These are phyloP conservation scores for Centaurea solstitialis DNA, from an alignment of 129 eudicot species.

Conservation along the genomic window DNA sequence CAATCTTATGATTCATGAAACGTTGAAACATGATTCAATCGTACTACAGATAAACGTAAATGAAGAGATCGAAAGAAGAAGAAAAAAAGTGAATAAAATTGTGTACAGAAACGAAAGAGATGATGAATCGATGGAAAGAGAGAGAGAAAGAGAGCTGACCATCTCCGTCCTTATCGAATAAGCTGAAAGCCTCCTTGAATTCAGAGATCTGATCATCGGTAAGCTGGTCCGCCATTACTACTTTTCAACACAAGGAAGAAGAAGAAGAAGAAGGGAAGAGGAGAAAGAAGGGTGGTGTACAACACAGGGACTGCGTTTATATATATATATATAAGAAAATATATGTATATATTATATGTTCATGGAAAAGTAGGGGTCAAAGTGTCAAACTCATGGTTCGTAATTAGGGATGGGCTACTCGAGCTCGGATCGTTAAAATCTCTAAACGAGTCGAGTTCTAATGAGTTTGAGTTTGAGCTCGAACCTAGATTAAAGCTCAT, in stretches of 20 bases:
- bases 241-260: not conserved
- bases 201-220: conserved; percentile 51
- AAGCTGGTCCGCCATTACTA: conserved; percentile 41
- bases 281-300: not conserved
- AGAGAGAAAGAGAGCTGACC: conserved; percentile 14
- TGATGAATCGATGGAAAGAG: no score
- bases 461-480: no score
- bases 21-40: not conserved
- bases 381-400: no score
- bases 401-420: no score
- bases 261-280: not conserved
- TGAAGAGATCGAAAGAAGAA: not conserved
- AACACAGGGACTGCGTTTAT: conserved; percentile 1
- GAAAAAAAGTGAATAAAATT: no score
- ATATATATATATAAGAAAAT: no score
- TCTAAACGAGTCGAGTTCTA: no score
- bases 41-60: not conserved
- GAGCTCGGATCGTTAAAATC: no score
- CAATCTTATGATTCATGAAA: not conserved
- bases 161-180: conserved; percentile 47
- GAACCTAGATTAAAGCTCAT: no score
- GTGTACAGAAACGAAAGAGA: not conserved
- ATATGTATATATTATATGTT: no score
- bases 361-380: no score
- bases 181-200: conserved; percentile 43